These are phyloP conservation scores for Claviceps lovelessii DNA, from an alignment of 2,329 filamentous ascomycete species.

Conservation along the genomic window DNA sequence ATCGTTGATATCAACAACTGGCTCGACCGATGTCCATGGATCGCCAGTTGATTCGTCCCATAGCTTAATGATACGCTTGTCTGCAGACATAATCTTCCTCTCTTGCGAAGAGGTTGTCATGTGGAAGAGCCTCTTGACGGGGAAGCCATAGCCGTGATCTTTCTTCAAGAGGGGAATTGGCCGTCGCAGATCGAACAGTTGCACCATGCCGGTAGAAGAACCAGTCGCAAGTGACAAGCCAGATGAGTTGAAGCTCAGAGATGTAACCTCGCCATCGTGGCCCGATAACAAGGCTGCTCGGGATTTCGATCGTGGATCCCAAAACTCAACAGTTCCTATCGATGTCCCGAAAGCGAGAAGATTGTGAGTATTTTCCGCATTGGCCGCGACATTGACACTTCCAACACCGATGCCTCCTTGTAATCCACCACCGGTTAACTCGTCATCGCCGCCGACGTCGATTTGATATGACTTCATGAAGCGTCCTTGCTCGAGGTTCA, in stretches of 20 bases:
- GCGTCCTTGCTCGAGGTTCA: conserved; percentile 81
- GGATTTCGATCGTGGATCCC: conserved; percentile 76
- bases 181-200: conserved; percentile 83
- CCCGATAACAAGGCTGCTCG: conserved; percentile 63
- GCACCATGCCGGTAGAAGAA: conserved; percentile 73
- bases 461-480: conserved; percentile 93
- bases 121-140: conserved; percentile 71
- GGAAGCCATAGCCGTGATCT: conserved; percentile 89
- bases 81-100: conserved; percentile 79
- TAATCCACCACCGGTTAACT: conserved; percentile 53
- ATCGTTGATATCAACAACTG: conserved; percentile 84
- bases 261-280: conserved; percentile 63
- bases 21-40: conserved; percentile 92
- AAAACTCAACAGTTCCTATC: conserved; percentile 91
- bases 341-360: conserved; percentile 88
- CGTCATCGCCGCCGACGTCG: conserved; percentile 75
- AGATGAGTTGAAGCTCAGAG: conserved; percentile 70
- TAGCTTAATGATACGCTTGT: conserved; percentile 93
- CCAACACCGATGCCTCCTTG: conserved; percentile 80
- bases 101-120: conserved; percentile 59
- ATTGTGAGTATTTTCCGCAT: conserved; percentile 81
- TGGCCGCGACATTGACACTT: conserved; percentile 71
- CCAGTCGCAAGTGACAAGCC: conserved; percentile 78
- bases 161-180: conserved; percentile 76
- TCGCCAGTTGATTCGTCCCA: conserved; percentile 75